Evolutionary conservation across 2,329 filamentous ascomycete species (phyloP).

Genomic region (Cyphellophora europaea): DNA sequence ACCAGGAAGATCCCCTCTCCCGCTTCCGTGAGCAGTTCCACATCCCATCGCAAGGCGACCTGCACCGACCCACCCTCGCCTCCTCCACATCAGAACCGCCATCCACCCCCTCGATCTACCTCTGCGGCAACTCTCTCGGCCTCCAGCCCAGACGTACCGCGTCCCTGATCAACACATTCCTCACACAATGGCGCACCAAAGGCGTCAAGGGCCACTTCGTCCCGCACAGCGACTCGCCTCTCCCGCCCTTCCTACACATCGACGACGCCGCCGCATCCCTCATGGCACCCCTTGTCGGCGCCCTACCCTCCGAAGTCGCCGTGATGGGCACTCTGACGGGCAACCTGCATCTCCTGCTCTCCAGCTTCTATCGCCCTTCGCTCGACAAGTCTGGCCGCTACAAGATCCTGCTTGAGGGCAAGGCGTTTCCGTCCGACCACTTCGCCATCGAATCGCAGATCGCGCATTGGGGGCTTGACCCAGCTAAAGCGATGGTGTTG

Average conservation of each 20-base stretch:
- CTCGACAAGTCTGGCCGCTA: conserved; percentile 40
- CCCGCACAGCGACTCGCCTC: conserved; percentile 55
- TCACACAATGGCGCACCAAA: conserved; percentile 75
- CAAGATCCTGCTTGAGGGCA: conserved; percentile 83
- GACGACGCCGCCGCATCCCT: conserved; percentile 63
- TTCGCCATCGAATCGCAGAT: conserved; percentile 81
- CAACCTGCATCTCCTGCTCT: conserved; percentile 74
- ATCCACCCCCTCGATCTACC: conserved; percentile 52
- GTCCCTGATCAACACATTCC: conserved; percentile 59
- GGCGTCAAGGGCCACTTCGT: conserved; percentile 79
- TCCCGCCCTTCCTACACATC: conserved; percentile 68
- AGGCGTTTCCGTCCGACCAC: conserved; percentile 81
- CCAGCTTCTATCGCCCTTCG: conserved; percentile 70
- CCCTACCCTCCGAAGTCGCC: conserved; percentile 62
- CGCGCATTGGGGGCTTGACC: conserved; percentile 57
- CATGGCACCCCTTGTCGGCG: conserved; percentile 67
- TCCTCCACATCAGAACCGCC: conserved; percentile 26
- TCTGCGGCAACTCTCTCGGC: conserved; percentile 84
- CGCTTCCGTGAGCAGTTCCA: conserved; percentile 62
- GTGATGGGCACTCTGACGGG: conserved; percentile 81
- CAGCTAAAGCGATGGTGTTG: conserved; percentile 60
- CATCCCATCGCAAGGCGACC: conserved; percentile 63
- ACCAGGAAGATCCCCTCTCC: conserved; percentile 51
- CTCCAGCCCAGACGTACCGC: conserved; percentile 65
- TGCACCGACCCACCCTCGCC: conserved; percentile 53